Conservation (phyloP, 2,329 filamentous ascomycete genomes). For the Fusarium camptoceras region DNA sequence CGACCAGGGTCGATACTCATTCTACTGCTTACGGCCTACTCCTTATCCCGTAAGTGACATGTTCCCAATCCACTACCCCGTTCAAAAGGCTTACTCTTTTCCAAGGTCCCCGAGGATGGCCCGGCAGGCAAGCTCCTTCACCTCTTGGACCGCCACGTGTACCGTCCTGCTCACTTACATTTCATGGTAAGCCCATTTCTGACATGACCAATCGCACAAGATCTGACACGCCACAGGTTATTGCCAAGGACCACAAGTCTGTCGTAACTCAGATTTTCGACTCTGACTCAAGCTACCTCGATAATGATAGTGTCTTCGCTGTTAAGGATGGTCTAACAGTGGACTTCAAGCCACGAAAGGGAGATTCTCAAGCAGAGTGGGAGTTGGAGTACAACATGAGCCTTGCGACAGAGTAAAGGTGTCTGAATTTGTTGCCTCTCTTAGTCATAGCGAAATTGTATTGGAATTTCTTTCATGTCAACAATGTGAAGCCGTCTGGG, state of each 20-base stretch:
- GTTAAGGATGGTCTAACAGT: conserved; percentile 43
- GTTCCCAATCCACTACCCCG: not conserved
- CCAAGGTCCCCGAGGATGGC: conserved; percentile 59
- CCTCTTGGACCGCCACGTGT: conserved; percentile 67
- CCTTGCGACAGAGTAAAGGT: conserved; percentile 9
- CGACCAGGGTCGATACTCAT: conserved; percentile 70
- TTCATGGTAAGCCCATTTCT: conserved; percentile 58
- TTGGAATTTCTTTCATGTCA: not conserved
- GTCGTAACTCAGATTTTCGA: conserved; percentile 77
- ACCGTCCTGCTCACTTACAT: conserved; percentile 70
- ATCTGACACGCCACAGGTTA: conserved; percentile 46
- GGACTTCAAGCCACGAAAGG: conserved; percentile 37
- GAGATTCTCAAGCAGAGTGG: conserved; percentile 34
- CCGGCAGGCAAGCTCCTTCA: conserved; percentile 64
- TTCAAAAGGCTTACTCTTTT: not conserved
- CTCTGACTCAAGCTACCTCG: conserved; percentile 37
- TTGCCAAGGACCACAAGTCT: conserved; percentile 70
- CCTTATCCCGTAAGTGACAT: conserved; percentile 59
- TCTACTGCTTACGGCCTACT: conserved; percentile 71
- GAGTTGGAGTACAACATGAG: conserved; percentile 38
- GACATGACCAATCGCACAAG: not conserved
- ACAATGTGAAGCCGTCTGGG: not conserved
- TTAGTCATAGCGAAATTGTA: conserved; percentile 1
- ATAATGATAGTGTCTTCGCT: conserved; percentile 40
- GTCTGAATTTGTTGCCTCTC: not conserved